These are phyloP conservation scores for Trametes versicolor DNA, from an alignment of 1,284 basidiomycete genomes.

Conservation along the genomic window DNA sequence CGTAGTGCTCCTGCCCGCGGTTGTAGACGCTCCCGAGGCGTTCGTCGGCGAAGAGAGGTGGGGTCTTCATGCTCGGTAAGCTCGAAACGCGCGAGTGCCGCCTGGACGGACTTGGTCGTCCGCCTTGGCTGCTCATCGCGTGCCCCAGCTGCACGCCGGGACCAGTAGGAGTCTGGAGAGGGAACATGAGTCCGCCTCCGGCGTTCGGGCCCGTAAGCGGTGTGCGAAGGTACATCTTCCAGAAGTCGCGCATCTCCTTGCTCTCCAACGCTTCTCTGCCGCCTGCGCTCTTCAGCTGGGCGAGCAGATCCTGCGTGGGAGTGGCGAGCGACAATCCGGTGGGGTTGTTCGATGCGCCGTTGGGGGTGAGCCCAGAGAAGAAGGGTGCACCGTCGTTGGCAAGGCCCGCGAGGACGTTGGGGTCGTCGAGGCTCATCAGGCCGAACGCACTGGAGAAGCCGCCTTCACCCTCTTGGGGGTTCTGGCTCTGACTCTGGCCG, in stretches of 20 bases:
- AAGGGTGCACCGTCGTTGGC: slow-evolving; percentile 66
- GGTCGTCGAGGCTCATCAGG: slow-evolving; percentile 76
- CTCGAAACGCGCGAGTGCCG: slow-evolving; percentile 67
- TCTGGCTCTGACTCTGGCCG: slow-evolving; percentile 24
- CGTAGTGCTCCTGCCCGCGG: slow-evolving; percentile 22
- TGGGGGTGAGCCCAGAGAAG: slow-evolving; percentile 53
- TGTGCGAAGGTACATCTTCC: slow-evolving; percentile 79
- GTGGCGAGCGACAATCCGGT: slow-evolving; percentile 34
- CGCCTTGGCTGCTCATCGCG: slow-evolving; percentile 5
- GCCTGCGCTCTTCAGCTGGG: slow-evolving; percentile 40
- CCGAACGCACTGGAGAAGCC: slow-evolving; percentile 75
- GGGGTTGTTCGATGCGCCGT: slow-evolving; percentile 14
- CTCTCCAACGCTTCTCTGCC: slow-evolving; percentile 56
- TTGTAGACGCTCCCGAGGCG: slow-evolving; percentile 20
- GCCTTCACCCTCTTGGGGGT: slow-evolving; percentile 45
- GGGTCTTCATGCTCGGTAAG: slow-evolving; percentile 74
- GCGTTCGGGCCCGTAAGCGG: slow-evolving; percentile 61
- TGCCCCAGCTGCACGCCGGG: slow-evolving; percentile 41
- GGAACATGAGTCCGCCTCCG: slow-evolving; percentile 32
- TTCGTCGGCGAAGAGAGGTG: slow-evolving; percentile 43
- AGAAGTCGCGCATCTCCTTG: slow-evolving; percentile 73
- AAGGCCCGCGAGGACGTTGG: slow-evolving; percentile 68
- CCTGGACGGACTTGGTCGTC: slow-evolving; percentile 39
- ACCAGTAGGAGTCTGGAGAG: slow-evolving; percentile 40
- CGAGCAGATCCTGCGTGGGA: slow-evolving; percentile 40